Base-by-base conservation (phyloP, 129 eudicot genomes). In the sunflower (Helianthus annuus) region DNA sequence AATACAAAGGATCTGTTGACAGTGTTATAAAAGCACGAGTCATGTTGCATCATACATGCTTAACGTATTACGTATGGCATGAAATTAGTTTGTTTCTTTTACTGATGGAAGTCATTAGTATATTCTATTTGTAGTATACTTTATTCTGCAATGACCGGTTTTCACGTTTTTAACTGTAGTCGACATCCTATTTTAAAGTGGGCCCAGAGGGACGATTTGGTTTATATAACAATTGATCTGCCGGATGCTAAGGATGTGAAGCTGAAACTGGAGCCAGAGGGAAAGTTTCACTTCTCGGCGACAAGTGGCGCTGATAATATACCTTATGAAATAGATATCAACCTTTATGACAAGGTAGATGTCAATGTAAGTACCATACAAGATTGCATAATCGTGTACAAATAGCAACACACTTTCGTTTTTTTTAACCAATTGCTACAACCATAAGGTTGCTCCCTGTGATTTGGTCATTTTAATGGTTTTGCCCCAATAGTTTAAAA, bases 171-270 rank as follows among this genome's bases (percentile, higher is more conserved):
- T 54, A 15, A 70, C n/a, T 29, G 63, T 81, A 91, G 97, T 76
- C 89, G 92, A 42, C 97, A 88, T 76, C 96, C 96, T 22, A 51
- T 72, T 62, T 78, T 88, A 4, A 84, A 86, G 79, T 91, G 97
- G 96, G 96, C 97, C 9, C 90, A 91, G 82, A 88, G 96, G 68
- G 79, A 83, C 10, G 97, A 88, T 76, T 49, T 75, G 66, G 64
- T 91, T 40, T 91, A 17, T 59, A 72, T 91, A 63, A 91, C 97
- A 10, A 75, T 91, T 60, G 92, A 84, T 56, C 81, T 88, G 12
- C 91, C 96, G 22, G 97, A 91, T 80, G 90, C 96, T 6, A 84
- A 91, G 59, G 83, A 79, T 52, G 84, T 86, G 52, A 91, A 91
- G 69, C 80, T 86, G 17, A 88, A 82, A 65, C 75, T 91, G 46